A percentile compares a stretch with the other conserved stretches of the same genome.
phyloP scores from a whole-genome alignment of 352 stramenopile species.

The Globisporangium carolinianum region DNA sequence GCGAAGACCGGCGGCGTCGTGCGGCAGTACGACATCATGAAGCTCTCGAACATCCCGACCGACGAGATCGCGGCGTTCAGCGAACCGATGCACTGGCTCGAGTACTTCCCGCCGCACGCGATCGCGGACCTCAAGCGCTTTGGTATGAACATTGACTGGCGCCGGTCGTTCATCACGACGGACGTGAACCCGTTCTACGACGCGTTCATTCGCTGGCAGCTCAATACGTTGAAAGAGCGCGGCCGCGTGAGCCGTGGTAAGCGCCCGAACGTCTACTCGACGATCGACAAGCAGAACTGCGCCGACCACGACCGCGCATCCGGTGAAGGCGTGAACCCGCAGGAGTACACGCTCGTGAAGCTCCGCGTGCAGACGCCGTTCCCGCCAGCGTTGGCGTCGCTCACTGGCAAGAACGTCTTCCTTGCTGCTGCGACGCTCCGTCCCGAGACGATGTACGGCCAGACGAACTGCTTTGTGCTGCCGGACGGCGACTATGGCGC shows the following conservation, averaged over 20 bases:
- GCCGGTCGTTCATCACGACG: slow-evolving; percentile 99
- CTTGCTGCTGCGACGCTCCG: slow-evolving; percentile 97
- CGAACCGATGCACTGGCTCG: slow-evolving; percentile 97
- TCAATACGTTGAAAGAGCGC: slow-evolving; percentile 94
- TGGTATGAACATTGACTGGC: slow-evolving; percentile 96
- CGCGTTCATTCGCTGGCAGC: slow-evolving; percentile 99
- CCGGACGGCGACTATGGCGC: slow-evolving; percentile 98
- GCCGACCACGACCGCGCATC: slow-evolving; percentile 98
- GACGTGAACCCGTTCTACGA: slow-evolving; percentile 99
- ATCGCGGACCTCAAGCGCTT: slow-evolving; percentile 96
- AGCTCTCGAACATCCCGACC: slow-evolving; percentile 84
- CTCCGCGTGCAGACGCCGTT: slow-evolving; percentile 86
- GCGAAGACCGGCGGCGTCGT: slow-evolving; percentile 97
- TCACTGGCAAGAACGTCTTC: slow-evolving; percentile 91
- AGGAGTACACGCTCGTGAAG: slow-evolving; percentile 99
- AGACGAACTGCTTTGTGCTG: slow-evolving; percentile 99
- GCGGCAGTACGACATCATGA: slow-evolving; percentile 98
- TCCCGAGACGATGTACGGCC: slow-evolving; percentile 99
- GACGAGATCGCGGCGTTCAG: slow-evolving; percentile 97
- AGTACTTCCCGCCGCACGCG: slow-evolving; percentile 98
- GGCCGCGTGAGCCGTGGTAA: slow-evolving; percentile 91
- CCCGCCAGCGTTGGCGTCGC: slow-evolving; percentile 62
- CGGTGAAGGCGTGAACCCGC: slow-evolving; percentile 97
- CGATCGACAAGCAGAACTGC: slow-evolving; percentile 98
- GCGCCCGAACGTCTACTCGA: slow-evolving; percentile 97